phyloP scores from a whole-genome alignment of 192 early-diverging fungal genomes.

The Jimgerdemannia lactiflua region DNA sequence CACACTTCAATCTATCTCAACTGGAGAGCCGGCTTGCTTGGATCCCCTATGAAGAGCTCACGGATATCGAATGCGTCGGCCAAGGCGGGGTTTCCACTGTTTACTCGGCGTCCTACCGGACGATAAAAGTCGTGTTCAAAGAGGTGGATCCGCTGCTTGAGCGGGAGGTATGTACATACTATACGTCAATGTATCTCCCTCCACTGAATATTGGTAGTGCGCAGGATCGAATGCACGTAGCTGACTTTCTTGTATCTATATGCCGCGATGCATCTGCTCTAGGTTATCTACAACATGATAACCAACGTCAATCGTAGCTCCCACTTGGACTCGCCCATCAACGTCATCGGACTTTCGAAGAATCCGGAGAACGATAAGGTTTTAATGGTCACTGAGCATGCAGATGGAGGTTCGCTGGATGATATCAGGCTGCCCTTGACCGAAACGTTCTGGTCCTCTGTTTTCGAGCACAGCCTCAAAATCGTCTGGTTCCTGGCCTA shows the following conservation, averaged over 20 bases:
- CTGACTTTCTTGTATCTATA: no score
- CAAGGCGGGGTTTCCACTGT: neutral
- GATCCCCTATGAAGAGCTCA: neutral
- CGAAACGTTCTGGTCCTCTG: neutral
- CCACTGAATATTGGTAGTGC: no score
- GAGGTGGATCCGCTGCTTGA: neutral
- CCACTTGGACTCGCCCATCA: neutral
- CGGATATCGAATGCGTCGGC: neutral
- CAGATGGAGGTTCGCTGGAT: neutral
- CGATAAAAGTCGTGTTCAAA: neutral
- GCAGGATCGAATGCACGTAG: no score
- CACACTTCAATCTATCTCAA: neutral
- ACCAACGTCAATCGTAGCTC: neutral
- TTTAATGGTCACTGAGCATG: neutral
- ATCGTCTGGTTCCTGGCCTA: neutral
- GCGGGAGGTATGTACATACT: no score
- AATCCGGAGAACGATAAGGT: neutral
- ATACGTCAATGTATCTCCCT: no score
- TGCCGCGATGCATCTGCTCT: neutral
- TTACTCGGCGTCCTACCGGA: neutral
- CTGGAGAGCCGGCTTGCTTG: neutral
- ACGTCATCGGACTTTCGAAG: neutral
- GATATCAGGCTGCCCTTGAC: neutral
- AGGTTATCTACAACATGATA: neutral
- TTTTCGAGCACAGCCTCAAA: neutral